Base-by-base conservation (phyloP, 1,139 yeast species). In the Blastobotrys persicus region DNA sequence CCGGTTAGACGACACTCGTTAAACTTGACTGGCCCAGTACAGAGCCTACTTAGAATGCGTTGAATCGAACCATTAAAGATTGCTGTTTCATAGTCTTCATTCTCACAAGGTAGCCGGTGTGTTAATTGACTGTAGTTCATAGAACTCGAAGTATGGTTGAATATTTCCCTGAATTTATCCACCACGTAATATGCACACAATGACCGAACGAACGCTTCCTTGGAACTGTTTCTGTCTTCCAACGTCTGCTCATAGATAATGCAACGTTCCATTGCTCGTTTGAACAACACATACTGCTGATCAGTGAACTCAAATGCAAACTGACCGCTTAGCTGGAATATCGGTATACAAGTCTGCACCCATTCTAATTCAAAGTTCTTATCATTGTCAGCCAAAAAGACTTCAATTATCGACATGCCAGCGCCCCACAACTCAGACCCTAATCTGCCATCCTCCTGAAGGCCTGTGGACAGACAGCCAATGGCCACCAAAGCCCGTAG, bases 341-440 rank as follows among this genome's bases (percentile, higher is more conserved):
- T 19, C 4, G 52, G 44, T 31, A 45, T 19, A 4, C 47, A 35
- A 4, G 47, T 32, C 14, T 45, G 49, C 3, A 46, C 49, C 52
- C 52, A 48, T 17, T 45, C 42, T 13, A 46, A 31, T 23, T 46
- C 49, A 34, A 31, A 39, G 26, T 34, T 39, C 13, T 38, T 42
- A 11, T 39, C 47, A 17, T 42, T 38, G 9, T 48, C 41, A 12
- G 49, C 35, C 32, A 48, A 28, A 16, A 48, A 48, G 12, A 46
- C 49, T 7, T 46, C 48, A 2, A 48, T 41, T 9, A 48, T 19
- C 17, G 49, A 39, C 28, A 32, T 16, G n/a, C 52, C 49, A 18
- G 49, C 42, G 14, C 45, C 49, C 52, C 52, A 48, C 17, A 48
- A 28, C 19, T 48, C 49, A n/a, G 44, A 41, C 4, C 52, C 52